A percentile compares a stretch with the other conserved stretches of the same genome.
phyloP scores from a whole-genome alignment of 768 basidiomycete genomes.

The Leccinum aurantiacum region DNA sequence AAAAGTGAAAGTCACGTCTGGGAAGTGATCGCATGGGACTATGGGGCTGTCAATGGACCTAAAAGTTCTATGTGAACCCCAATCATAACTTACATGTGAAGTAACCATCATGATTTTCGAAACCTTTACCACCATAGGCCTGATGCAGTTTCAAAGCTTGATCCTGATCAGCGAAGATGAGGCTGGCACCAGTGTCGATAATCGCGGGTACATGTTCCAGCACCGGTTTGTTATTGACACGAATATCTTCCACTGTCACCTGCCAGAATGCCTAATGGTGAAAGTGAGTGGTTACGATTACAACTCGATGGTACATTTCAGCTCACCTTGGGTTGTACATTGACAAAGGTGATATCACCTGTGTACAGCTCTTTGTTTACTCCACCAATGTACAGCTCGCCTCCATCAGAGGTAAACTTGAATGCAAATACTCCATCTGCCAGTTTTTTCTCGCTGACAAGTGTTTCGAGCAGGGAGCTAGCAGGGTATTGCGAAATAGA shows the following conservation, averaged over 20 bases:
- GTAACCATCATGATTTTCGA: not conserved
- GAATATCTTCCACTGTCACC: too few species aligned
- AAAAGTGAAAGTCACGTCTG: not conserved
- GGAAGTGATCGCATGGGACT: not conserved
- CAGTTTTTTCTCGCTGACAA: not conserved
- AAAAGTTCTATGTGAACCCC: not conserved
- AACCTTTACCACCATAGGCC: not conserved
- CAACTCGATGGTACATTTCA: not conserved
- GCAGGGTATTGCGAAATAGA: not conserved
- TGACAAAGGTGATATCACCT: not conserved
- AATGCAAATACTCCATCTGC: not conserved
- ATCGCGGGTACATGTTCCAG: not conserved
- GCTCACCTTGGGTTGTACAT: not conserved
- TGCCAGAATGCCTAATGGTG: too few species aligned
- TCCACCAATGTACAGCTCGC: not conserved
- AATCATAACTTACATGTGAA: not conserved
- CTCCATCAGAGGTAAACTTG: not conserved
- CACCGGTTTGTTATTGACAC: too few species aligned
- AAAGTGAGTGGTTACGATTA: too few species aligned
- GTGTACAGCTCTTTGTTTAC: not conserved
- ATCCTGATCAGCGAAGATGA: not conserved
- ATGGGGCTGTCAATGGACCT: not conserved
- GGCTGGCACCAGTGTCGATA: not conserved
- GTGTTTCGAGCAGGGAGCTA: not conserved
- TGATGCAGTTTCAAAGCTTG: not conserved